These are phyloP conservation scores for Orbilia oligospora DNA, from an alignment of 2,329 filamentous ascomycete genomes.

Conservation along the genomic window DNA sequence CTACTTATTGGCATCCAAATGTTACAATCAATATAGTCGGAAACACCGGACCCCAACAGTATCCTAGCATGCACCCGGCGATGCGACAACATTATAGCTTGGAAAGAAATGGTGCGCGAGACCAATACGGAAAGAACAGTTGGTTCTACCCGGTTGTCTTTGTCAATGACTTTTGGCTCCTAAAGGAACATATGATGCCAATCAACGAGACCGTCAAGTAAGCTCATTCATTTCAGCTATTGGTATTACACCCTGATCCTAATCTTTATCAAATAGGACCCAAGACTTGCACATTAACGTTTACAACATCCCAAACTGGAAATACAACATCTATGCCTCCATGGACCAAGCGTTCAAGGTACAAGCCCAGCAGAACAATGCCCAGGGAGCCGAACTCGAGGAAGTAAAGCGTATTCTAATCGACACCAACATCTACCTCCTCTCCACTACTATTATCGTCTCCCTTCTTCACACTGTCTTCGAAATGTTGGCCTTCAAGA, in stretches of 20 bases:
- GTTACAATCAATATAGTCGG: slow-evolving; percentile 90
- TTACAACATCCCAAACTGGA: slow-evolving; percentile 75
- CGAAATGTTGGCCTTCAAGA: slow-evolving; percentile 96
- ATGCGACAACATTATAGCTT: slow-evolving; percentile 83
- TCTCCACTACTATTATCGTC: slow-evolving; percentile 86
- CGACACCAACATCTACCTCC: slow-evolving; percentile 92
- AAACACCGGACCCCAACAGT: slow-evolving; percentile 79
- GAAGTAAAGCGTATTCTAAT: slow-evolving; percentile 96
- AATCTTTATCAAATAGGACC: slow-evolving; percentile 53
- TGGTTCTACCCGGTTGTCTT: slow-evolving; percentile 96
- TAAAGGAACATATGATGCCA: slow-evolving; percentile 89
- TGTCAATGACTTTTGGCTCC: slow-evolving; percentile 97
- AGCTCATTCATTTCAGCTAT: slow-evolving; percentile 67
- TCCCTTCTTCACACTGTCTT: slow-evolving; percentile 93
- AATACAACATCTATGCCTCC: slow-evolving; percentile 86
- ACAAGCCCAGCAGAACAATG: slow-evolving; percentile 79
- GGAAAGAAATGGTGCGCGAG: slow-evolving; percentile 84
- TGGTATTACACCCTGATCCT: not conserved
- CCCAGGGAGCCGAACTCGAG: slow-evolving; percentile 94
- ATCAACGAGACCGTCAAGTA: slow-evolving; percentile 90
- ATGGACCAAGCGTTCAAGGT: slow-evolving; percentile 91
- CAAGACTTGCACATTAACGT: slow-evolving; percentile 64
- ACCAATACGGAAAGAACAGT: slow-evolving; percentile 85
- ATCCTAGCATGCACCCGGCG: slow-evolving; percentile 78
- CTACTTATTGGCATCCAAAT: slow-evolving; percentile 95